These are phyloP conservation scores for Perkinsus chesapeaki DNA, from an alignment of 169 alveolate genomes.

Conservation along the genomic window DNA sequence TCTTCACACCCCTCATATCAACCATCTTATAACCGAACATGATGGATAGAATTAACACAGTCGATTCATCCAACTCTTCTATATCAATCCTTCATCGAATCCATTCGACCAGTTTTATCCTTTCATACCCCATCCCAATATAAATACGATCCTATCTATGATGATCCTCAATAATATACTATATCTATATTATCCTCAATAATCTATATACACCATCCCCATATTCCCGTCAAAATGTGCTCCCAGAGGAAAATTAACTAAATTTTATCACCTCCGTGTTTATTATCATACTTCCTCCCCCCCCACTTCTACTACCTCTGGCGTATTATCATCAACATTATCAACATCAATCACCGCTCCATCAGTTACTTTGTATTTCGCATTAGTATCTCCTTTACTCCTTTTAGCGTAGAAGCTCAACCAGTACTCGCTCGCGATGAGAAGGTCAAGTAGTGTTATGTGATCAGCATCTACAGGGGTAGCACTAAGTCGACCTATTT, in stretches of 20 bases:
- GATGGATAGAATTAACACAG: too few relatives aligned
- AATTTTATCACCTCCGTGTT: too few relatives aligned
- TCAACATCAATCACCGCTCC: background rate
- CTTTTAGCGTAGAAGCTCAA: background rate
- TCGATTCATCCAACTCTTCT: too few relatives aligned
- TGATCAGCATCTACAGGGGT: background rate
- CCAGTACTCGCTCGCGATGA: constrained; percentile 1
- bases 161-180: too few relatives aligned
- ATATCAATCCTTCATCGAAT: too few relatives aligned
- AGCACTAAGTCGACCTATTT: background rate
- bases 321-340: background rate
- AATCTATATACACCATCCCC: background rate
- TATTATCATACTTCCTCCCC: too few relatives aligned
- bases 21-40: too few relatives aligned
- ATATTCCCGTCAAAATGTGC: background rate
- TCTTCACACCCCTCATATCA: too few relatives aligned
- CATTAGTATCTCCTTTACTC: background rate
- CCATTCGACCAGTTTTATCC: too few relatives aligned
- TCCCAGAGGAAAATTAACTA: too few relatives aligned
- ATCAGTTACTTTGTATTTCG: background rate
- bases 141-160: too few relatives aligned
- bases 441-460: background rate
- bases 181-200: background rate
- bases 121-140: too few relatives aligned
- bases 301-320: background rate